Evolutionary conservation across 1,139 yeast species (phyloP).

Genomic region (Eremothecium sinecaudum): DNA sequence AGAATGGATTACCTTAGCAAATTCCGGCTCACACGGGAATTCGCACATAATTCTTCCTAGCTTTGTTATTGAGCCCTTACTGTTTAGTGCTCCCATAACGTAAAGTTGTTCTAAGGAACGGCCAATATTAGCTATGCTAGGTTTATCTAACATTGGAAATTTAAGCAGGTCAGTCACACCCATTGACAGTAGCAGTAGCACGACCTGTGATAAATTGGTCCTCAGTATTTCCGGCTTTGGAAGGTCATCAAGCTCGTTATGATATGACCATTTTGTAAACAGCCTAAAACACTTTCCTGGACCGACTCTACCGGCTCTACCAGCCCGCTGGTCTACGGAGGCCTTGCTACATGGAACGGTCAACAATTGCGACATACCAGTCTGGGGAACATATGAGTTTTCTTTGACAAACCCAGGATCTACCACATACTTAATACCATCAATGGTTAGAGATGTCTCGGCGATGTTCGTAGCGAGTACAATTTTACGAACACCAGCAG

Average conservation of each 20-base stretch:
- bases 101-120: slow-evolving; percentile 73
- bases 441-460: slow-evolving; percentile 90
- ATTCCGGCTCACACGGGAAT: slow-evolving; percentile 86
- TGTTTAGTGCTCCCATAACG: slow-evolving; percentile 78
- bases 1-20: slow-evolving; percentile 59
- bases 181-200: slow-evolving; percentile 61
- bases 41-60: slow-evolving; percentile 83
- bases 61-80: slow-evolving; percentile 68
- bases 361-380: slow-evolving; percentile 83
- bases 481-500: slow-evolving; percentile 69
- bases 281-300: slow-evolving; percentile 91
- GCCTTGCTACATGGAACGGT: slow-evolving; percentile 87
- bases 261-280: slow-evolving; percentile 79
- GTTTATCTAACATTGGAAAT: slow-evolving; percentile 85
- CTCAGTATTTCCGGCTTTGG: slow-evolving; percentile 86
- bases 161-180: slow-evolving; percentile 76
- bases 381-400: slow-evolving; percentile 65
- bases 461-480: slow-evolving; percentile 95
- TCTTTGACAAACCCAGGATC: slow-evolving; percentile 94
- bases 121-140: slow-evolving; percentile 60
- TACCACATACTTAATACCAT: slow-evolving; percentile 79
- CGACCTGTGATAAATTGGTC: slow-evolving; percentile 68
- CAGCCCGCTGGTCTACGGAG: slow-evolving; percentile 94
- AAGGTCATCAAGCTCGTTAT: slow-evolving; percentile 63
- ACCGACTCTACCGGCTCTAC: slow-evolving; percentile 95